Evolutionary conservation across 345 rosid species (phyloP).

Genomic region (Sisymbrium irio): DNA sequence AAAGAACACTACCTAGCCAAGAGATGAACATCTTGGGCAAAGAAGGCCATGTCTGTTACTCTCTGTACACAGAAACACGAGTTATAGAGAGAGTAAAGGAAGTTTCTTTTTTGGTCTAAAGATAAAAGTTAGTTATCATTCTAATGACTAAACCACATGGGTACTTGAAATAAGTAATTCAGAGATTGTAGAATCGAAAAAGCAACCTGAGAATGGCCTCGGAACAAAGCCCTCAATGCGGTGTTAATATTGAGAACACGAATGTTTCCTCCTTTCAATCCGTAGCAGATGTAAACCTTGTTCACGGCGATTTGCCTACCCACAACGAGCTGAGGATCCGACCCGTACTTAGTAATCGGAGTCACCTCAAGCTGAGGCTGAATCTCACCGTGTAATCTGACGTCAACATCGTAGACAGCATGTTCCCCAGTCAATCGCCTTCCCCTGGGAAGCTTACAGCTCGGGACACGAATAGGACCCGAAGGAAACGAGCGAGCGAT

Average conservation of each 20-base stretch:
- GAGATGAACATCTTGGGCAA: conserved; percentile 89
- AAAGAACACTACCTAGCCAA: conserved; percentile 68
- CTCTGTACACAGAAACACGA: conserved; percentile 48
- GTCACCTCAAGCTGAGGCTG: conserved; percentile 86
- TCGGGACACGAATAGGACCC: conserved; percentile 46
- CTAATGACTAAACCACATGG: background rate
- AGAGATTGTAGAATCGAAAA: background rate
- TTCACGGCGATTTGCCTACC: conserved; percentile 93
- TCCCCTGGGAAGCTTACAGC: conserved; percentile 60
- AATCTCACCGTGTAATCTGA: conserved; percentile 56
- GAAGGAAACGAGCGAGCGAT: conserved; percentile 32
- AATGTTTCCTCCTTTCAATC: conserved; percentile 77
- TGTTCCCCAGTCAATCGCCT: conserved; percentile 52
- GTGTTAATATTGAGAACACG: conserved; percentile 85
- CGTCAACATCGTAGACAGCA: conserved; percentile 64
- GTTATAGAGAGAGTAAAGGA: background rate
- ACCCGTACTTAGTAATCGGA: conserved; percentile 85
- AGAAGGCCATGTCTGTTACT: conserved; percentile 92
- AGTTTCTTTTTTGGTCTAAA: background rate
- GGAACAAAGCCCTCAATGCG: conserved; percentile 73
- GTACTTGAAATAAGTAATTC: background rate
- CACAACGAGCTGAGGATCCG: conserved; percentile 77
- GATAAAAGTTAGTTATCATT: background rate
- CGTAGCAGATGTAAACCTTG: conserved; percentile 75
- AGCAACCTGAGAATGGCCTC: conserved; percentile 76